These are phyloP conservation scores for Selaginella tamariscina DNA, from an alignment of 75 land plant species.

Conservation along the genomic window DNA sequence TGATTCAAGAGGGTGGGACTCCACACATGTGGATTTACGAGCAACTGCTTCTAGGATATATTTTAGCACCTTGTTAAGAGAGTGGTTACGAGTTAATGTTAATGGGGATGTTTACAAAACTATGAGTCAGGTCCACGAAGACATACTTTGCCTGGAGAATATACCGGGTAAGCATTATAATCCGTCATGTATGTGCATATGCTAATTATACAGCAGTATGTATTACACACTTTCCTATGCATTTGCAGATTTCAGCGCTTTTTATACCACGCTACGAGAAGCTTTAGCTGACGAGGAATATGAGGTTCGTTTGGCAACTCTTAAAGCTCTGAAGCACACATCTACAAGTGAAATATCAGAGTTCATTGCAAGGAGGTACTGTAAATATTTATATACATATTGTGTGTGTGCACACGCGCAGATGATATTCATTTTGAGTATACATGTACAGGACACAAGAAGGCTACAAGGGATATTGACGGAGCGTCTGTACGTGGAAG, in stretches of 20 bases:
- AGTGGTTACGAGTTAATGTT: not conserved
- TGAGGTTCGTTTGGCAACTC: slow-evolving; percentile 73
- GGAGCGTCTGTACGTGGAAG: slow-evolving; percentile 40
- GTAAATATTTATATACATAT: slow-evolving; percentile 6
- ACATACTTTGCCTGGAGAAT: no score
- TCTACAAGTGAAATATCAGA: not conserved
- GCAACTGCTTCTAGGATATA: slow-evolving; percentile 46
- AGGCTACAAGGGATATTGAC: slow-evolving; percentile 41
- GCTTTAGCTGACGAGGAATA: slow-evolving; percentile 47
- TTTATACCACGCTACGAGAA: slow-evolving; percentile 1
- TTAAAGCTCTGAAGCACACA: slow-evolving; percentile 47
- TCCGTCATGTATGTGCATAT: no score
- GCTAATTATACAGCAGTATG: no score
- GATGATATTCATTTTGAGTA: slow-evolving; percentile 1
- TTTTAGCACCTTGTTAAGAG: slow-evolving; percentile 37
- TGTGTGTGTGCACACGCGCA: not conserved
- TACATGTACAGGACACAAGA: slow-evolving; percentile 29
- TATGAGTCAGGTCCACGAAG: not conserved
- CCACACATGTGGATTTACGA: slow-evolving; percentile 38
- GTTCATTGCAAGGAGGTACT: slow-evolving; percentile 1
- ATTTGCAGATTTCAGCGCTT: not conserved
- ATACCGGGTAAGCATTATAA: no score
- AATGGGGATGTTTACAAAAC: not conserved
- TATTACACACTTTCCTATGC: no score
- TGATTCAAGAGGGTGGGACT: slow-evolving; percentile 37